These are phyloP conservation scores for Geranium rotundifolium DNA, from an alignment of 345 rosid species.

Conservation along the genomic window DNA sequence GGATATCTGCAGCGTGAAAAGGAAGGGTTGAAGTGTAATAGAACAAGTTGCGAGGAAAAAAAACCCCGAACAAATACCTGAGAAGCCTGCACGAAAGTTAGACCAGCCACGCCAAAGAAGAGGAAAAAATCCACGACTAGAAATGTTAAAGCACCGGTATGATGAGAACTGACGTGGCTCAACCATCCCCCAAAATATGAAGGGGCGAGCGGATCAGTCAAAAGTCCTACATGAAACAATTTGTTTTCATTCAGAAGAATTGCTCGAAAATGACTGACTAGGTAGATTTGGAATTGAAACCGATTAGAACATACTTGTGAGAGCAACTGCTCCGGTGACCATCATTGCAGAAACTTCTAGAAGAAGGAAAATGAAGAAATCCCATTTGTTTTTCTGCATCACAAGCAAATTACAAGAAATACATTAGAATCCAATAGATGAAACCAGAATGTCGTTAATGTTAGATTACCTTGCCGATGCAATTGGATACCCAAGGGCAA, in stretches of 20 bases:
- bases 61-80: conserved; percentile 35
- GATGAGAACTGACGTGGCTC: conserved; percentile 39
- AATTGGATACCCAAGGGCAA: conserved; percentile 98
- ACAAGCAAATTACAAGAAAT: conserved; percentile 2
- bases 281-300: conserved; percentile 6
- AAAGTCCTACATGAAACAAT: conserved; percentile 46
- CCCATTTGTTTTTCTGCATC: conserved; percentile 91
- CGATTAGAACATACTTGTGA: conserved; percentile 50
- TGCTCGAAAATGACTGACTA: neutral
- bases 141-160: conserved; percentile 63
- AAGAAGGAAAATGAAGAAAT: conserved; percentile 69
- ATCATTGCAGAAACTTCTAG: conserved; percentile 73
- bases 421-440: neutral
- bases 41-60: neutral
- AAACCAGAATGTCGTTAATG: neutral
- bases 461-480: conserved; percentile 80
- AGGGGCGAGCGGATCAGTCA: conserved; percentile 64
- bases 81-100: conserved; percentile 71
- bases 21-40: neutral
- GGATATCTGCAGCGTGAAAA: conserved; percentile 42
- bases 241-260: neutral
- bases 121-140: conserved; percentile 52
- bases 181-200: conserved; percentile 68
- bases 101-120: conserved; percentile 58
- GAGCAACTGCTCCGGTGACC: conserved; percentile 62